Evolutionary conservation across 2,329 filamentous ascomycete species (phyloP).

Genomic region (Fusarium avenaceum): DNA sequence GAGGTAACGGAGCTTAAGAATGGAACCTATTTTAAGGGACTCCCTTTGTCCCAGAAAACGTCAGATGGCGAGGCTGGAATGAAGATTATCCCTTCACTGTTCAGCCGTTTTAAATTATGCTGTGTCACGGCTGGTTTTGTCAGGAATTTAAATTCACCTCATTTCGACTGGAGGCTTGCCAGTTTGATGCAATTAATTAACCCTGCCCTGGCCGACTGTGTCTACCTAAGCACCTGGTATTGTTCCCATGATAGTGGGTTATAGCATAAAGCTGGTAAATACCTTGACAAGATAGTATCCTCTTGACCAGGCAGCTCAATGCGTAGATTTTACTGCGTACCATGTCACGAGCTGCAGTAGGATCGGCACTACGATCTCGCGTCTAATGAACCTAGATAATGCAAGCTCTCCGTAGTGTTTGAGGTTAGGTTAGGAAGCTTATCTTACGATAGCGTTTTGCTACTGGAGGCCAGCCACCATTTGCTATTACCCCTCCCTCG

Average conservation of each 20-base stretch:
- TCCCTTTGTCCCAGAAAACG: conserved; percentile 28
- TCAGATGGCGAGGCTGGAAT: conserved; percentile 39
- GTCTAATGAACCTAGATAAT: neutral
- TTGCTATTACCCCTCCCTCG: conserved; percentile 19
- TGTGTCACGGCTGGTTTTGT: conserved; percentile 18
- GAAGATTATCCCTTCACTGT: conserved; percentile 33
- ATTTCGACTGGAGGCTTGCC: conserved; percentile 33
- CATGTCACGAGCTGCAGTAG: neutral
- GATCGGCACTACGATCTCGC: neutral
- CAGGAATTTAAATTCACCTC: conserved; percentile 28
- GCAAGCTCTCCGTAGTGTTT: neutral
- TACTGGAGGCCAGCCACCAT: conserved; percentile 3
- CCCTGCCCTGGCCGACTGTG: neutral
- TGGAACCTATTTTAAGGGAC: conserved; percentile 38
- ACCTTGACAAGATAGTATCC: neutral
- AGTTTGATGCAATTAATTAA: conserved; percentile 21
- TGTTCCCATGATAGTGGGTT: neutral
- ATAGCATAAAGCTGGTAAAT: neutral
- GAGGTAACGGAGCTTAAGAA: conserved; percentile 25
- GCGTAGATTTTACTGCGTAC: neutral
- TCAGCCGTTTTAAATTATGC: conserved; percentile 27
- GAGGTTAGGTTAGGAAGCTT: neutral
- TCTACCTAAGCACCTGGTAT: neutral
- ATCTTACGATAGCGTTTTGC: neutral
- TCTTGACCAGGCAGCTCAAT: neutral